Base-by-base conservation (phyloP, 805 yeast genomes). In the Pichia deserticola region DNA sequence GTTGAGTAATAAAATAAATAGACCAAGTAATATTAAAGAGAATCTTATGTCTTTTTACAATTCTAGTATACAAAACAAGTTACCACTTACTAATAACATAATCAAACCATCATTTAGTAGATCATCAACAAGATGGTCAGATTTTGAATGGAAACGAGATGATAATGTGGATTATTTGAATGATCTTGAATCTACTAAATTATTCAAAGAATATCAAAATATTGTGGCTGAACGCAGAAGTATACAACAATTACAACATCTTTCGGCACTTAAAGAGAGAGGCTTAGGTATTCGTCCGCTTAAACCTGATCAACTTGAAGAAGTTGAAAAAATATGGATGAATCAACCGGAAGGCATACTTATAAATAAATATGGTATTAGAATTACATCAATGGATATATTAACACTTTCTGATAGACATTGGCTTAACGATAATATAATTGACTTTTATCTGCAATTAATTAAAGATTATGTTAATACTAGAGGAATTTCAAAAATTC, bases 381-480 rank as follows among this genome's bases (percentile, higher is more conserved):
- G 86, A 45, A 76, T 90, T 3, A 67, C 69, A 5, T 76, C 77
- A 0, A 68, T 78, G 35, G 99, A 93, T 63, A 65, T 92, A 49
- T 72, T 75, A 42, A 89, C 97, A 0, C 70, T 93, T 35, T 67
- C 75, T 8, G 86, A 84, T 48, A 73, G 84, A 5, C 68, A 75
- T 38, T 93, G 99, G 99, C 74, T 93, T 33, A 93, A 93, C 62
- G 99, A 93, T 65, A 86, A 83, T 41, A 76, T 93, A 5, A 90
- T 93, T 51, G 98, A 93, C 61, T 84, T 82, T 57, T 92, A 84
- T 62, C 71, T 90, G 59, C 71, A 73, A 41, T 57, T 84, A 56
- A 67, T 83, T 7, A 70, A 78, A 3, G 73, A 73, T 5, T 40
- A 45, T 13, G 50, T 54, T 5, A 49, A 39, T 37, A 10, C 35